Evolutionary conservation across 2,329 filamentous ascomycete genomes (phyloP).

Genomic region (Huntiella bhutanensis): DNA sequence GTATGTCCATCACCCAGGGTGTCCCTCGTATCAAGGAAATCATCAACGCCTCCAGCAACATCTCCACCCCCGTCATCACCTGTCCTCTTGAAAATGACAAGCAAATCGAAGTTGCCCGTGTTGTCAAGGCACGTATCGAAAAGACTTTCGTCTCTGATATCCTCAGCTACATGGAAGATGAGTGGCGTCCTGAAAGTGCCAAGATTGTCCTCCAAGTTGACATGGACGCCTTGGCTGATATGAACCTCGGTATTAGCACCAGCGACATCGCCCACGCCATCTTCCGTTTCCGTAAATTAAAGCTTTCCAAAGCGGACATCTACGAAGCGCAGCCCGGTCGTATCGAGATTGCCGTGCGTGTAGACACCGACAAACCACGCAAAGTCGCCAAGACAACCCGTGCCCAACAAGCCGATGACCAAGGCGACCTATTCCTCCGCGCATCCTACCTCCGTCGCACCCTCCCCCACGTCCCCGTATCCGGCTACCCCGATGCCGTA

Average conservation of each 20-base stretch:
- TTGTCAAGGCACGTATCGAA: slow-evolving; percentile 86
- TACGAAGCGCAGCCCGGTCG: slow-evolving; percentile 35
- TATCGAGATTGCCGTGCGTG: slow-evolving; percentile 55
- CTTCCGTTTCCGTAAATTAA: slow-evolving; percentile 63
- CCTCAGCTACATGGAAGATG: slow-evolving; percentile 66
- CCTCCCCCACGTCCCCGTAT: slow-evolving; percentile 68
- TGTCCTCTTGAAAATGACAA: slow-evolving; percentile 64
- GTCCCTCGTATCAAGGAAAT: slow-evolving; percentile 99
- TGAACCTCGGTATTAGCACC: slow-evolving; percentile 63
- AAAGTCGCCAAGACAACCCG: slow-evolving; percentile 28
- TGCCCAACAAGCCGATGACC: slow-evolving; percentile 20
- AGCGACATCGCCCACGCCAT: slow-evolving; percentile 61
- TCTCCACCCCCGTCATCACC: slow-evolving; percentile 84
- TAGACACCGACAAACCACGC: slow-evolving; percentile 31
- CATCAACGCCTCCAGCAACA: slow-evolving; percentile 89
- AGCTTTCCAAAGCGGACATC: slow-evolving; percentile 48
- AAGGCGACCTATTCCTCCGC: slow-evolving; percentile 43
- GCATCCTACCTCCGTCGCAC: slow-evolving; percentile 72
- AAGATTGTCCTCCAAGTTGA: slow-evolving; percentile 72
- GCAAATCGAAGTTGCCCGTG: slow-evolving; percentile 60
- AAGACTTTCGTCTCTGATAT: slow-evolving; percentile 80
- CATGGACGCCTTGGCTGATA: slow-evolving; percentile 53
- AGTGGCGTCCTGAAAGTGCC: slow-evolving; percentile 60
- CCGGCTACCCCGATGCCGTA: slow-evolving; percentile 69
- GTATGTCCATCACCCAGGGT: slow-evolving; percentile 98